A percentile compares a stretch with the other conserved stretches of the same genome.
Conservation (phyloP, 2,329 filamentous ascomycete species). For the Zopfia rhizophila region DNA sequence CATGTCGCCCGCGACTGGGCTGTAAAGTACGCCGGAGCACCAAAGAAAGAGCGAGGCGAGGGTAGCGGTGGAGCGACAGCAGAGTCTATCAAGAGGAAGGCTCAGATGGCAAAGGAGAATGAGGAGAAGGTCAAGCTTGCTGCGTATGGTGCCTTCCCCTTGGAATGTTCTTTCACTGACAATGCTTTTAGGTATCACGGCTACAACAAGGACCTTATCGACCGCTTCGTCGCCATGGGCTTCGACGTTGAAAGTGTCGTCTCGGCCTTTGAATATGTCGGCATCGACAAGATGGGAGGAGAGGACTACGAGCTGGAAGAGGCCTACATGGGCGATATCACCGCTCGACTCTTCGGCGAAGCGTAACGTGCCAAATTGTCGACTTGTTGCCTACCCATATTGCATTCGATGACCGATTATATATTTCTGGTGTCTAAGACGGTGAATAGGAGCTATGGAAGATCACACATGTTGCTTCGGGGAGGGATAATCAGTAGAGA, state of each 20-base stretch:
- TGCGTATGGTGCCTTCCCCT: constrained; percentile 55
- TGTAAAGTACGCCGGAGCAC: constrained; percentile 81
- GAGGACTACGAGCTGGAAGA: constrained; percentile 88
- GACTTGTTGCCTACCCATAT: neutral
- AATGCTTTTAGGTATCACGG: constrained; percentile 75
- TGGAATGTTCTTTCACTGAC: constrained; percentile 38
- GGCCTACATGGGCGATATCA: constrained; percentile 90
- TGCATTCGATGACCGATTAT: neutral
- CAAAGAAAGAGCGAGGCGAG: constrained; percentile 65
- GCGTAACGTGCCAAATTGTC: constrained; percentile 54
- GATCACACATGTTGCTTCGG: constrained; percentile 4
- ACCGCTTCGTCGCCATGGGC: constrained; percentile 89
- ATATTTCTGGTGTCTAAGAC: neutral
- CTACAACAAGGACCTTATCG: constrained; percentile 84
- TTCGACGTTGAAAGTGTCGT: constrained; percentile 91
- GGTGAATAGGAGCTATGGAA: constrained; percentile 1
- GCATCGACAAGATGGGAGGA: constrained; percentile 81
- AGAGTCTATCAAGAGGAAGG: constrained; percentile 65
- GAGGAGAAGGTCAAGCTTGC: constrained; percentile 67
- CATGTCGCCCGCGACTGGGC: constrained; percentile 91
- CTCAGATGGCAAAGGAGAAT: constrained; percentile 65
- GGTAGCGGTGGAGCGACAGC: constrained; percentile 63
- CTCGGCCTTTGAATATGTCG: constrained; percentile 81
- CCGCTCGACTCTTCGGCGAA: constrained; percentile 84
- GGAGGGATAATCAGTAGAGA: neutral